Conservation (phyloP, 768 basidiomycete genomes). For the Tephrocybe sp. region DNA sequence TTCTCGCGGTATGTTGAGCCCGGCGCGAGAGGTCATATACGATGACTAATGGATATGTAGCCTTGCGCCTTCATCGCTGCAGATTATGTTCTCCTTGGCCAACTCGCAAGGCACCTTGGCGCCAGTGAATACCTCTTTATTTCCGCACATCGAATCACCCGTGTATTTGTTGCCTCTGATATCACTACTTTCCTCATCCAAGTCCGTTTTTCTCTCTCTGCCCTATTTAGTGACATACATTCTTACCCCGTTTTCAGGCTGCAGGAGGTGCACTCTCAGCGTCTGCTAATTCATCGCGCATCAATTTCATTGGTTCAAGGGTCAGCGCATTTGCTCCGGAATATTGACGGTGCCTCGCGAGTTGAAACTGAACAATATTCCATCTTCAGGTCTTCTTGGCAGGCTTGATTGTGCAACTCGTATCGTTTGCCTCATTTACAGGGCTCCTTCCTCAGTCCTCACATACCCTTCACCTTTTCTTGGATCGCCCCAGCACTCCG, state of each 20-base stretch:
- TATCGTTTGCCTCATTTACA: slow-evolving; percentile 50
- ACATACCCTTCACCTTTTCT: slow-evolving; percentile 62
- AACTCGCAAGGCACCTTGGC: slow-evolving; percentile 48
- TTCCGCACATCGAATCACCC: slow-evolving; percentile 45
- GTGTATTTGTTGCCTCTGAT: slow-evolving; percentile 60
- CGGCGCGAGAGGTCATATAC: background rate
- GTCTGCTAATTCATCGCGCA: slow-evolving; percentile 30
- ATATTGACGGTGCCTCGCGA: background rate
- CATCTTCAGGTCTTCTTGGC: slow-evolving; percentile 46
- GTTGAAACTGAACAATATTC: too few relatives aligned
- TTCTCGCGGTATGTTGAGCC: slow-evolving; percentile 46
- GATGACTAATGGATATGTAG: slow-evolving; percentile 24
- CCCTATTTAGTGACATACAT: background rate
- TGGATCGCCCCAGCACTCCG: slow-evolving; percentile 80
- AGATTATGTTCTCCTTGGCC: slow-evolving; percentile 64
- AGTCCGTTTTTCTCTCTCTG: slow-evolving; percentile 22
- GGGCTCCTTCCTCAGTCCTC: slow-evolving; percentile 48
- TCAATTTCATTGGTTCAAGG: slow-evolving; percentile 29
- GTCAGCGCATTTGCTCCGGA: slow-evolving; percentile 23
- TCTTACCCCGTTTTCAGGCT: slow-evolving; percentile 29
- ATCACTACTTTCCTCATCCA: slow-evolving; percentile 66
- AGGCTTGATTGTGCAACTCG: slow-evolving; percentile 52
- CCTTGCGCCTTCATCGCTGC: slow-evolving; percentile 74
- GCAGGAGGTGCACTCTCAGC: slow-evolving; percentile 45
- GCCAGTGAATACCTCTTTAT: slow-evolving; percentile 50